These are phyloP conservation scores for Elsinoe ampelina DNA, from an alignment of 2,329 filamentous ascomycete species.

Conservation along the genomic window DNA sequence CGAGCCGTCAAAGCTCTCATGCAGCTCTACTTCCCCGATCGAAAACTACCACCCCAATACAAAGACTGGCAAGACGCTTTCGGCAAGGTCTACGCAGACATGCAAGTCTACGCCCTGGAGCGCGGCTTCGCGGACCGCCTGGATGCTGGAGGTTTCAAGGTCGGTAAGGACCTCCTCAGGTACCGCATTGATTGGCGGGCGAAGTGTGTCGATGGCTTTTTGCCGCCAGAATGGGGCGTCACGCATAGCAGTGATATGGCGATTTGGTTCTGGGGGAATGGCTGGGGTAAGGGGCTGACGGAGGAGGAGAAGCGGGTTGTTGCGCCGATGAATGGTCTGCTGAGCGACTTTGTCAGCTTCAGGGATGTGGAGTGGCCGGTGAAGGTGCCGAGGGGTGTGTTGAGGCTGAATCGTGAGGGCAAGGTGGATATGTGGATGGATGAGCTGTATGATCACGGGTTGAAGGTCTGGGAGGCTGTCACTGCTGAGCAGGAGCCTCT, in stretches of 20 bases:
- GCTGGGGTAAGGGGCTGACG: conserved; percentile 29
- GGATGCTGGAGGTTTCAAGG: conserved; percentile 30
- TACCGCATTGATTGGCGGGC: conserved; percentile 49
- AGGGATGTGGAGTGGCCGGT: conserved; percentile 34
- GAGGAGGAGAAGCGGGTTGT: conserved; percentile 37
- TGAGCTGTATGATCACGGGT: conserved; percentile 36
- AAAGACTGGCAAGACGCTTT: conserved; percentile 44
- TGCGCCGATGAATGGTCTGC: conserved; percentile 30
- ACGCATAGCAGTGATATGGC: conserved; percentile 46
- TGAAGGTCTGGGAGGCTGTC: conserved; percentile 40
- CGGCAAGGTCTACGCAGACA: conserved; percentile 46
- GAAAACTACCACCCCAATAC: conserved; percentile 31
- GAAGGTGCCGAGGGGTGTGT: conserved; percentile 29
- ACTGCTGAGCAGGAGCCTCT: neutral
- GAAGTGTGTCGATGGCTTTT: conserved; percentile 34
- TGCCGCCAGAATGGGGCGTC: conserved; percentile 42
- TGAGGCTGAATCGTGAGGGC: conserved; percentile 39
- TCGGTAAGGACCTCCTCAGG: conserved; percentile 39
- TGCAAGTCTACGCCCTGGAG: conserved; percentile 46
- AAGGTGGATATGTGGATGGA: conserved; percentile 39
- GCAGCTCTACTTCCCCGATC: conserved; percentile 14
- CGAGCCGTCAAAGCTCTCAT: conserved; percentile 37
- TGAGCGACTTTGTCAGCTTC: conserved; percentile 34
- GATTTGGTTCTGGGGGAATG: conserved; percentile 50
- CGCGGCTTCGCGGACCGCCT: conserved; percentile 43